A percentile compares a stretch with the other conserved stretches of the same genome.
These are phyloP conservation scores for Metarhizium album DNA, from an alignment of 2,329 filamentous ascomycete species.

Conservation along the genomic window DNA sequence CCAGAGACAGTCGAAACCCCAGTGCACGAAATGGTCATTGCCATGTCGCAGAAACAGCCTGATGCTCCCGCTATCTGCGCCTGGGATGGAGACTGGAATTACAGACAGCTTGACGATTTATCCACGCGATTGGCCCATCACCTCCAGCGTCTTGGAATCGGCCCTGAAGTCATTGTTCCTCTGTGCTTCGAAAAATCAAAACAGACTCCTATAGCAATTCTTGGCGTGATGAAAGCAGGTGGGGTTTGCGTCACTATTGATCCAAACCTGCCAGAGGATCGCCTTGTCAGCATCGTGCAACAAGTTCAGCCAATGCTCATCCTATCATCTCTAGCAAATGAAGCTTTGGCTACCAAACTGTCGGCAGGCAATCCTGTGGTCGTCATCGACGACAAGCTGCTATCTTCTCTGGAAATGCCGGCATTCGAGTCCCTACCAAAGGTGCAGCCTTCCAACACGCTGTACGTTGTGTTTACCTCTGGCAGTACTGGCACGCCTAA, in stretches of 20 bases:
- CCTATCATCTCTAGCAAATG: conserved; percentile 10
- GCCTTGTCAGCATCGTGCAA: conserved; percentile 9
- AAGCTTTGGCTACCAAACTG: conserved; percentile 5
- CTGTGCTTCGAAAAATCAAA: conserved; percentile 8
- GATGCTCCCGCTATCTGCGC: conserved; percentile 7
- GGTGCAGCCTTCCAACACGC: conserved; percentile 6
- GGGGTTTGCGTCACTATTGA: conserved; percentile 8
- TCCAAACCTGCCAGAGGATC: conserved; percentile 9
- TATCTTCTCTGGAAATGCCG: not conserved
- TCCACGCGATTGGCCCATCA: conserved; percentile 7
- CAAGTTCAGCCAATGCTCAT: conserved; percentile 10
- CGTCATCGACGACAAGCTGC: conserved; percentile 1
- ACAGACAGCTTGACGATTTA: conserved; percentile 19
- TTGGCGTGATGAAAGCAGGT: conserved; percentile 6
- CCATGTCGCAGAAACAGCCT: not conserved
- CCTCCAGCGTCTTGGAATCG: conserved; percentile 4
- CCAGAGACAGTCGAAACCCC: conserved; percentile 3
- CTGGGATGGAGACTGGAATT: conserved; percentile 30
- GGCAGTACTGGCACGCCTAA: conserved; percentile 29
- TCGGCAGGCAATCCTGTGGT: not conserved
- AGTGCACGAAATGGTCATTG: conserved; percentile 6
- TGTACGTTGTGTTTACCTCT: conserved; percentile 33
- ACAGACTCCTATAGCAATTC: conserved; percentile 6
- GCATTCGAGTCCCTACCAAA: conserved; percentile 1
- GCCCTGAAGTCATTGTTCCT: conserved; percentile 2